A percentile compares a stretch with the other conserved stretches of the same genome.
phyloP scores from a whole-genome alignment of 805 yeast species.

The Zygosaccharomyces kombuchaensis region DNA sequence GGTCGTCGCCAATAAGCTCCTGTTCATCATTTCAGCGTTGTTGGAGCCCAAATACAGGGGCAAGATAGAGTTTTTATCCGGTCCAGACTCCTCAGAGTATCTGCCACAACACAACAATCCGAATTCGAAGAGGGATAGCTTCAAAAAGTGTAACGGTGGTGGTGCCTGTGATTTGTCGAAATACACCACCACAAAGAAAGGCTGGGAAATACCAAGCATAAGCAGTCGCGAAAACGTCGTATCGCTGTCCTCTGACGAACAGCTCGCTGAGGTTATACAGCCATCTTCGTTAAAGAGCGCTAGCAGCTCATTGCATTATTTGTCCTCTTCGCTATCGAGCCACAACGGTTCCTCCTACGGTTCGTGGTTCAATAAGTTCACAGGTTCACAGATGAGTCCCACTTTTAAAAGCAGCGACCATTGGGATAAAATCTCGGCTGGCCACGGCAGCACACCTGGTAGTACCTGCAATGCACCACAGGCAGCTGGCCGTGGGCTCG shows the following conservation, averaged over 20 bases:
- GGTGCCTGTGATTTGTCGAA: slow-evolving; percentile 21
- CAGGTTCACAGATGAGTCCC: slow-evolving; percentile 27
- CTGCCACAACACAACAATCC: not conserved
- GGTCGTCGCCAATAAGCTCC: slow-evolving; percentile 54
- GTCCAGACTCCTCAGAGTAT: slow-evolving; percentile 2
- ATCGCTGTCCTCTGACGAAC: slow-evolving; percentile 32
- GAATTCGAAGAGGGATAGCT: slow-evolving; percentile 3
- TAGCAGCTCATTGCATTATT: slow-evolving; percentile 36
- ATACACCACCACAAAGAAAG: slow-evolving; percentile 25
- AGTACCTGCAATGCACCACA: not conserved
- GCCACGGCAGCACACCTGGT: slow-evolving; percentile 25
- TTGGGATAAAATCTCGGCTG: slow-evolving; percentile 24
- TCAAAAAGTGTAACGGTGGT: not conserved
- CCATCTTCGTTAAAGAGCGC: slow-evolving; percentile 36
- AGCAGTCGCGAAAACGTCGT: slow-evolving; percentile 28
- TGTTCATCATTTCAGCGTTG: slow-evolving; percentile 50
- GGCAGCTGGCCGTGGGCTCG: slow-evolving; percentile 10
- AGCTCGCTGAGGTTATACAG: slow-evolving; percentile 31
- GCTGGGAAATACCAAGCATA: slow-evolving; percentile 41
- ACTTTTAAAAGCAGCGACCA: slow-evolving; percentile 20
- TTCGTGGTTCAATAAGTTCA: slow-evolving; percentile 33
- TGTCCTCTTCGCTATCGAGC: slow-evolving; percentile 39
- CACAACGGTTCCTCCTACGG: slow-evolving; percentile 32
- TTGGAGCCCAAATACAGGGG: slow-evolving; percentile 37
- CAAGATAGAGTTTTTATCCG: slow-evolving; percentile 15